Percentiles rank a stretch among this genome's conserved stretches.
These are phyloP conservation scores for Haberlea rhodopensis DNA, from an alignment of 257 asterid species.

Conservation along the genomic window DNA sequence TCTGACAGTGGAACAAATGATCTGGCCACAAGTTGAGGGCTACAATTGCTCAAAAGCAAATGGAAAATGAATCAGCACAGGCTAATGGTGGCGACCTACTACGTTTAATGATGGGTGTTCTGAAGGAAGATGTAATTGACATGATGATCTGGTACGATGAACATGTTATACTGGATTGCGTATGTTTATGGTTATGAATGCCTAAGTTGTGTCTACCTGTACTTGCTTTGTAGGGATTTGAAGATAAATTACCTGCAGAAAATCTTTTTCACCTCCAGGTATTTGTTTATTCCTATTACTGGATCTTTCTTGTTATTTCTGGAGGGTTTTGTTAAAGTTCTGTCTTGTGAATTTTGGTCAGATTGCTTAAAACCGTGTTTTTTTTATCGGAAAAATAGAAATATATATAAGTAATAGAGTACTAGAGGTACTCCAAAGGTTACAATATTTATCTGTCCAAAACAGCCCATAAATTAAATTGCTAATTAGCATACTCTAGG, in stretches of 20 bases:
- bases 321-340: conserved; percentile 5
- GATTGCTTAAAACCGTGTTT: background rate
- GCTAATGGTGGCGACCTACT: conserved; percentile 79
- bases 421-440: too few species aligned
- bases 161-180: conserved; percentile 20
- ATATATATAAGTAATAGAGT: too few species aligned
- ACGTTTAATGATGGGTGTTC: conserved; percentile 91
- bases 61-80: conserved; percentile 74
- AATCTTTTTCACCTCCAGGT: conserved; percentile 95
- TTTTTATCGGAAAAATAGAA: too few species aligned
- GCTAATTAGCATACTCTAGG: too few species aligned
- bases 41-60: conserved; percentile 82
- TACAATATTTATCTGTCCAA: too few species aligned
- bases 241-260: conserved; percentile 86
- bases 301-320: background rate
- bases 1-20: conserved; percentile 72
- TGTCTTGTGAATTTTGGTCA: background rate
- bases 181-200: conserved; percentile 20
- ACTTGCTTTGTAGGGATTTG: conserved; percentile 64
- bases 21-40: conserved; percentile 88
- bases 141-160: conserved; percentile 66
- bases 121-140: conserved; percentile 89
- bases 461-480: too few species aligned
- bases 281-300: conserved; percentile 21
- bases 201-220: conserved; percentile 28